phyloP scores from a whole-genome alignment of 1,284 basidiomycete species.

The Heterobasidion irregulare region DNA sequence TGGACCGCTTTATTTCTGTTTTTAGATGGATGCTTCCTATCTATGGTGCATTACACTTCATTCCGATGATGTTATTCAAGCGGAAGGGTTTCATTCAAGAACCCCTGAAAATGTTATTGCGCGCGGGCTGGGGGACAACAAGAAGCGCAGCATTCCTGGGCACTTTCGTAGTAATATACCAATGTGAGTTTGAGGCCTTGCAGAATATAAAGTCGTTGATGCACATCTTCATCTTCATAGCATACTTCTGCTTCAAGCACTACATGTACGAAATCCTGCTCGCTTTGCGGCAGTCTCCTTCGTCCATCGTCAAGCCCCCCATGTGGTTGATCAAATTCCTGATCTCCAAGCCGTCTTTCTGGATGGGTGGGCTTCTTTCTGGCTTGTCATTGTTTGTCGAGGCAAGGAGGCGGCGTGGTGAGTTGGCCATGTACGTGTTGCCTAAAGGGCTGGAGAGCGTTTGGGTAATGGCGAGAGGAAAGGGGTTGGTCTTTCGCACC shows the following conservation, averaged over 20 bases:
- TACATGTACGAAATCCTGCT: constrained; percentile 45
- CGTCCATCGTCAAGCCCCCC: constrained; percentile 8
- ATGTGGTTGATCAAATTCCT: constrained; percentile 42
- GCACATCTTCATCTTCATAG: constrained; percentile 26
- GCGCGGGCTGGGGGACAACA: constrained; percentile 66
- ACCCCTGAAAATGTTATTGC: constrained; percentile 56
- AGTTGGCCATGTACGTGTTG: constrained; percentile 92
- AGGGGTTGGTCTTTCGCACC: constrained; percentile 72
- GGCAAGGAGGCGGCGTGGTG: constrained; percentile 72
- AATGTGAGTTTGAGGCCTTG: constrained; percentile 40
- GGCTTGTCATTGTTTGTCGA: constrained; percentile 84
- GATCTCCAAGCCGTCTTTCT: constrained; percentile 65
- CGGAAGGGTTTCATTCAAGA: constrained; percentile 49
- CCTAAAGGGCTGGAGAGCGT: constrained; percentile 87
- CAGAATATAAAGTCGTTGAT: background rate
- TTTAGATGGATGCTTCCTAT: constrained; percentile 82
- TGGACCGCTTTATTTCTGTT: constrained; percentile 75
- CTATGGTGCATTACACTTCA: constrained; percentile 87
- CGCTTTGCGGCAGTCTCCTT: constrained; percentile 11
- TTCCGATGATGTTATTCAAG: constrained; percentile 80
- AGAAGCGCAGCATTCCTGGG: constrained; percentile 88
- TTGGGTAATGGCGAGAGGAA: constrained; percentile 76
- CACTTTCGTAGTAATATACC: constrained; percentile 80
- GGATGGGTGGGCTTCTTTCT: constrained; percentile 68
- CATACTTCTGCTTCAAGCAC: constrained; percentile 70